phyloP scores from a whole-genome alignment of 495 filamentous ascomycete genomes.

The Clavariopsis aquatica region DNA sequence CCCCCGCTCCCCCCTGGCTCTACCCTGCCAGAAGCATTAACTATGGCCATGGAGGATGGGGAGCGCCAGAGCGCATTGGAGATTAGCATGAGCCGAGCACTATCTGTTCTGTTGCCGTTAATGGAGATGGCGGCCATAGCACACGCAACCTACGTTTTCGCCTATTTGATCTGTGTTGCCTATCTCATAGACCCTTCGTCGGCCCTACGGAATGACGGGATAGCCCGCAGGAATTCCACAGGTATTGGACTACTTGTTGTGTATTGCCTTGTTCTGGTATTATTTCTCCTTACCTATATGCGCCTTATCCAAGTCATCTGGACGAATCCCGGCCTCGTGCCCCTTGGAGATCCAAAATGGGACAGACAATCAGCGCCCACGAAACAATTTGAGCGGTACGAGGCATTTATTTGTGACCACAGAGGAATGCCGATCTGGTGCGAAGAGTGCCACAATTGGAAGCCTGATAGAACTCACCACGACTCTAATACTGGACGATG shows the following conservation, averaged over 20 bases:
- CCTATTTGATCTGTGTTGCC: constrained; percentile 20
- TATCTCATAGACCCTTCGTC: constrained; percentile 29
- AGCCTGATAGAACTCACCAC: constrained; percentile 81
- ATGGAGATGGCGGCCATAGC: constrained; percentile 14
- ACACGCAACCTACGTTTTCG: constrained; percentile 27
- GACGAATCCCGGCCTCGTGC: constrained; percentile 33
- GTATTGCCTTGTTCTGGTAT: constrained; percentile 32
- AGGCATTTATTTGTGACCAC: constrained; percentile 77
- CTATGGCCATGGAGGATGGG: constrained; percentile 1
- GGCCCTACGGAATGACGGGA: background rate
- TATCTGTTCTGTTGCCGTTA: constrained; percentile 17
- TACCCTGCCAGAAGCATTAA: background rate
- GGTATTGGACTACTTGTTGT: constrained; percentile 26
- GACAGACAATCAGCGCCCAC: constrained; percentile 15
- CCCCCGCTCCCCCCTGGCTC: background rate
- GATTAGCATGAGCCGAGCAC: background rate
- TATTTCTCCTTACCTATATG: constrained; percentile 22
- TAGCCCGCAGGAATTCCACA: constrained; percentile 19
- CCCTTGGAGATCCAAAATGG: constrained; percentile 9
- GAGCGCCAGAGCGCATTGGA: background rate
- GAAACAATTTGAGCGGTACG: constrained; percentile 67
- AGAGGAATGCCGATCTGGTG: constrained; percentile 83
- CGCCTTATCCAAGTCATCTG: constrained; percentile 35
- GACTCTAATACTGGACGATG: constrained; percentile 76
- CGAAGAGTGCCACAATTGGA: constrained; percentile 76